A percentile compares a stretch with the other conserved stretches of the same genome.
phyloP scores from a whole-genome alignment of 257 asterid genomes.

The Jaltomata sinuosa region DNA sequence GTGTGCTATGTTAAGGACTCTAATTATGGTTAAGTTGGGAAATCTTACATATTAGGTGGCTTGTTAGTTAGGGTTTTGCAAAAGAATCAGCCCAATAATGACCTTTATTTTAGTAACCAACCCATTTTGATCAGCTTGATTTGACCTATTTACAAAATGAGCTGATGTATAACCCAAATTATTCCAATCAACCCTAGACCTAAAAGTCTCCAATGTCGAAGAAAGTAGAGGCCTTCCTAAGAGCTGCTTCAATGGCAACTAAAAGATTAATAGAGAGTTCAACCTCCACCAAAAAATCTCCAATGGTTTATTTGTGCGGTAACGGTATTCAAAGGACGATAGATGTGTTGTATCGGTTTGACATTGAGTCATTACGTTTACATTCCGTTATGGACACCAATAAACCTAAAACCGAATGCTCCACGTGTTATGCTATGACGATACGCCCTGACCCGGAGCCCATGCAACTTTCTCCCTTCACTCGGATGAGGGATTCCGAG shows the following conservation, averaged over 20 bases:
- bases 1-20: no score
- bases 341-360: not conserved
- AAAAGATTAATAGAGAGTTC: not conserved
- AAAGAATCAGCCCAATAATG: no score
- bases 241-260: not conserved
- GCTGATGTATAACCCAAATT: no score
- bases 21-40: no score
- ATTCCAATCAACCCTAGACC: not conserved
- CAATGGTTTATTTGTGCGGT: not conserved
- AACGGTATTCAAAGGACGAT: rapidly evolving
- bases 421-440: not conserved
- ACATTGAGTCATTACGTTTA: not conserved
- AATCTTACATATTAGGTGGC: no score
- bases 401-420: not conserved
- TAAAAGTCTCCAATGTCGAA: not conserved
- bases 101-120: no score
- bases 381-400: not conserved
- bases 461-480: not conserved
- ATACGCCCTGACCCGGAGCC: not conserved
- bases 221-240: not conserved
- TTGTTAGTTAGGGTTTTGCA: no score
- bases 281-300: not conserved
- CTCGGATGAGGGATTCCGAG: no score
- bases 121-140: no score
- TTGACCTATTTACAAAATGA: no score